phyloP scores from a whole-genome alignment of 495 filamentous ascomycete genomes.

The Neurospora sp. region DNA sequence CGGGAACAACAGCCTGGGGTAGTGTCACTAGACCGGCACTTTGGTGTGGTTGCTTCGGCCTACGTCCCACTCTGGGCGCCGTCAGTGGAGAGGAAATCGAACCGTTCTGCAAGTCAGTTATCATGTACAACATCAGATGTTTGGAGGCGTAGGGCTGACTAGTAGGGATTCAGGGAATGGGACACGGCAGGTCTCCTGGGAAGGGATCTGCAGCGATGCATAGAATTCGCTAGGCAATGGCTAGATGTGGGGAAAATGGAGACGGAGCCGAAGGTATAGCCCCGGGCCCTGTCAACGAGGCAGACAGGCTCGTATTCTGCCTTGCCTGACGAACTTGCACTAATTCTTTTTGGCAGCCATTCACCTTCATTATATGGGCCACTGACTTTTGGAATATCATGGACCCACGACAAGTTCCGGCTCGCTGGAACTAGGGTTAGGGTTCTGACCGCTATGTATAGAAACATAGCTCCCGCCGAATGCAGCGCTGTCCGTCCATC shows the following conservation, averaged over 20 bases:
- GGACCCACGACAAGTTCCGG: neutral
- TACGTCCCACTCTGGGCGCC: neutral
- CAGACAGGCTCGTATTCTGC: neutral
- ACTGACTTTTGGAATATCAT: neutral
- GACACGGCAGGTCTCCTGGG: neutral
- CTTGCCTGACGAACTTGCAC: neutral
- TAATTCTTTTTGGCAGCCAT: neutral
- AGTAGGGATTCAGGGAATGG: neutral
- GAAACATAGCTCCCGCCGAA: no score
- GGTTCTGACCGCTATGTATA: no score
- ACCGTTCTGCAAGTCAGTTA: neutral
- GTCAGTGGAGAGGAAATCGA: neutral
- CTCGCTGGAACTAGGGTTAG: no score
- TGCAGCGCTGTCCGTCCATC: no score
- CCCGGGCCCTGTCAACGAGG: neutral
- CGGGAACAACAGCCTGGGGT: neutral
- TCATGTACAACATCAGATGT: neutral
- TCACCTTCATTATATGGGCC: neutral
- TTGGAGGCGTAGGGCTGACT: neutral
- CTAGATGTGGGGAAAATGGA: neutral
- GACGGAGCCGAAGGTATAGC: neutral
- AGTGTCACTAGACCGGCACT: neutral
- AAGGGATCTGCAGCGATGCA: neutral
- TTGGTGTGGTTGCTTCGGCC: neutral
- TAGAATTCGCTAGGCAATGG: neutral